These are phyloP conservation scores for Tetragonia tetragonoides DNA, from an alignment of 148 eudicot species.

Conservation along the genomic window DNA sequence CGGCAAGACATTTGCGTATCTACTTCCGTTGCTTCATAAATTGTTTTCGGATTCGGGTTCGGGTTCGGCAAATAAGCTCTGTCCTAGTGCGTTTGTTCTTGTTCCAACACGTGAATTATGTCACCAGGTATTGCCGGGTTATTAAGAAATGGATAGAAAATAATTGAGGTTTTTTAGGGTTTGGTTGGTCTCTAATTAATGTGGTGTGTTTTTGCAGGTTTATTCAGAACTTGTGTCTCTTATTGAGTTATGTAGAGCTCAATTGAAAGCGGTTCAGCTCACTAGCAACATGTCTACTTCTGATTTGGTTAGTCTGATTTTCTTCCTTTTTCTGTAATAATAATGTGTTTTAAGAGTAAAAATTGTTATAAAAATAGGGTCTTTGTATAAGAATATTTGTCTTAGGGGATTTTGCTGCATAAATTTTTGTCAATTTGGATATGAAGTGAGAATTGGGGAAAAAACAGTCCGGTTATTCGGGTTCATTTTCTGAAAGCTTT, in stretches of 20 bases:
- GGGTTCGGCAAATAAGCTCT: constrained; percentile 34
- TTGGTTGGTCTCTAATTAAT: not conserved
- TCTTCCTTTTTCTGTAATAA: not conserved
- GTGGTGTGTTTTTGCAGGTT: constrained; percentile 44
- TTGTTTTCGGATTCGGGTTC: constrained; percentile 51
- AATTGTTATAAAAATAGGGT: not conserved
- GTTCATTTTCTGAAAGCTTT: too few relatives aligned
- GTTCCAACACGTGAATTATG: constrained; percentile 86
- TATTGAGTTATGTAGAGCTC: constrained; percentile 75
- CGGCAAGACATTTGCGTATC: constrained; percentile 88
- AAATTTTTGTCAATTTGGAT: too few relatives aligned
- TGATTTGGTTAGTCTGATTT: constrained; percentile 66
- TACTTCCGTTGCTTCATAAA: constrained; percentile 89
- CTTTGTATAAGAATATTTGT: too few relatives aligned
- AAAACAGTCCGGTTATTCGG: too few relatives aligned
- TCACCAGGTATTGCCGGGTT: constrained; percentile 53
- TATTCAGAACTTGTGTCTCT: constrained; percentile 59
- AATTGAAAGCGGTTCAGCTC: constrained; percentile 67
- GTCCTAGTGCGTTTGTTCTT: constrained; percentile 58
- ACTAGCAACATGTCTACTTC: constrained; percentile 56
- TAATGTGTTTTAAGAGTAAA: not conserved
- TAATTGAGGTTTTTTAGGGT: not conserved
- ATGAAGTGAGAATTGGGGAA: too few relatives aligned
- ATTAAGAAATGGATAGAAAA: not conserved
- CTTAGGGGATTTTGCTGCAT: too few relatives aligned